These are phyloP conservation scores for Aspergillus sergii DNA, from an alignment of 2,329 filamentous ascomycete species.

Conservation along the genomic window DNA sequence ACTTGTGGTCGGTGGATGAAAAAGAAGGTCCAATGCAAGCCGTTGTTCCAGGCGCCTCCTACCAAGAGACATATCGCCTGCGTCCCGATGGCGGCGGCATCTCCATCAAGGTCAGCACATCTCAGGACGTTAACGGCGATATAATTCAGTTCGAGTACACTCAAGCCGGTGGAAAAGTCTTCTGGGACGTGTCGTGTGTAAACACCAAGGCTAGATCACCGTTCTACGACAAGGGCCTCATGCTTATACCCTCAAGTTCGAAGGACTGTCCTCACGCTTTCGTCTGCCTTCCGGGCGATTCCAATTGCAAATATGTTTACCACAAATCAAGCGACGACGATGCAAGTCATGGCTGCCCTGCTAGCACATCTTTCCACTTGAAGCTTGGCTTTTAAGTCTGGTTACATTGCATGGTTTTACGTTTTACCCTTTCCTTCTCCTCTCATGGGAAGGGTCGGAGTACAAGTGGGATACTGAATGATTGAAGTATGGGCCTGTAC, in stretches of 20 bases:
- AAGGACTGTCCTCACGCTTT: background rate
- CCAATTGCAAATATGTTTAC: background rate
- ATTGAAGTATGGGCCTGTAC: background rate
- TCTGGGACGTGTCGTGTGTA: background rate
- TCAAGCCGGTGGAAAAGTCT: background rate
- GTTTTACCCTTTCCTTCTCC: no score
- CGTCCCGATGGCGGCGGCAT: background rate
- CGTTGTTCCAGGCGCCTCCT: conserved; percentile 20
- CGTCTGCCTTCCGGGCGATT: background rate
- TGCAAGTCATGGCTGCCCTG: conserved; percentile 35
- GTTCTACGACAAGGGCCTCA: background rate
- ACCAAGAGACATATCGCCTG: background rate
- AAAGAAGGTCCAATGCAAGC: background rate
- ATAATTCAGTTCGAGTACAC: background rate
- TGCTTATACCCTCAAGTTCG: background rate
- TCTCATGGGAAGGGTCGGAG: background rate
- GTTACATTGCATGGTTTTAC: no score
- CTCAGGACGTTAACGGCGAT: conserved; percentile 4
- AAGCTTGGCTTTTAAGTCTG: background rate
- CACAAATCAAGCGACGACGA: conserved; percentile 39
- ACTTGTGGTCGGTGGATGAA: background rate
- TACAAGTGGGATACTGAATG: background rate
- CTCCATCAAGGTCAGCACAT: conserved; percentile 15
- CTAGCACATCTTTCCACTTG: conserved; percentile 30
- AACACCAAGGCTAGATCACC: background rate